Base-by-base conservation (phyloP, 164 flowering plant genomes). In the Magnolia kwangsiensis region DNA sequence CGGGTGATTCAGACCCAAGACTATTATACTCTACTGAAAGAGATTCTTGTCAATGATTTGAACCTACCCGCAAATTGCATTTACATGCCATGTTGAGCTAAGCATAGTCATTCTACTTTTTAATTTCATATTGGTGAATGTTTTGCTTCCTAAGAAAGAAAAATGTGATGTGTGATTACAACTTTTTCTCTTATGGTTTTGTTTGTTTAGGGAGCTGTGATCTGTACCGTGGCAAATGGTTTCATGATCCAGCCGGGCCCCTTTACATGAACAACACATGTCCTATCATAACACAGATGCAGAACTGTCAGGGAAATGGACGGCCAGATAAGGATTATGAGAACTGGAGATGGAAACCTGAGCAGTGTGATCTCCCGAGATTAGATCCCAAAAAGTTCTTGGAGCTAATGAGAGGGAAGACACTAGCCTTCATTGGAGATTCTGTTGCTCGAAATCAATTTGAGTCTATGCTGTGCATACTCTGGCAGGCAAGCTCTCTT, bases 381-480 rank as follows among this genome's bases (percentile, higher is more conserved):
- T 93, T 96, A 81, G 91, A 96, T 82, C 85, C 85, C 5, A 89
- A 80, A 72, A 93, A 89, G 75, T 96, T 96, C 80, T 80, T 96
- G 78, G 93, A 92, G 81, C 77, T 92, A 81, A 91, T 96, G 97
- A 87, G 90, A 67, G 99, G 99, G 55, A 96, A 96, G 83, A 96
- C 96, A 51, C 77, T 96, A 59, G 98, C 97, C 76, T 96, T 92
- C 75, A 83, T 96, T 74, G 99, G 99, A 63, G 99, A 96, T 75
- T 93, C 99, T 8, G 99, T 96, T 86, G 95, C 97, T 70, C 90
- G 99, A 65, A 96, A 96, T 83, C 98, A 96, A 79, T 91, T 93
- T 96, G 99, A 95, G 69, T 93, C 99, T 18, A 72, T 93, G 91
- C 67, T 92, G 67, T 95, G 98, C 86, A 87, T 93, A 79, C 89